Conservation (phyloP, 495 filamentous ascomycete genomes). For the Trypethelium eluteriae region DNA sequence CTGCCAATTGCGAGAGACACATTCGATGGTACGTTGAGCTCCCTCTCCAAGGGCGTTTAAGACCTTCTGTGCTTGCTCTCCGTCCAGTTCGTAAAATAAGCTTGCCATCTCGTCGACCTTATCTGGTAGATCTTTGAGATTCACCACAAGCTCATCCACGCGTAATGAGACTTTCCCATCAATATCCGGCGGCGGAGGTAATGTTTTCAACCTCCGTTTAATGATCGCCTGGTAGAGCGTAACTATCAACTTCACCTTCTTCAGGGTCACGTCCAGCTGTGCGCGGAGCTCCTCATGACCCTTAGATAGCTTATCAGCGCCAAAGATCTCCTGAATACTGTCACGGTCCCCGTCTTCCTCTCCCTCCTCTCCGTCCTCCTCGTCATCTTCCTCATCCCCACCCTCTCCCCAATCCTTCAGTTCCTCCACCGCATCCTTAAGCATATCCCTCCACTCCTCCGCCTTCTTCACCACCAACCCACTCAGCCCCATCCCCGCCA, state of each 20-base stretch:
- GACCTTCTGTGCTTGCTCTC: constrained; percentile 25
- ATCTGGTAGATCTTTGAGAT: constrained; percentile 40
- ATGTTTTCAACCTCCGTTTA: constrained; percentile 52
- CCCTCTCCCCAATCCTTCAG: constrained; percentile 64
- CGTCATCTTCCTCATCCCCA: constrained; percentile 43
- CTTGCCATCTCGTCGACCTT: constrained; percentile 42
- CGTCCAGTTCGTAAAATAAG: constrained; percentile 47
- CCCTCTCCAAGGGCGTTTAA: constrained; percentile 27
- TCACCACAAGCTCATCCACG: constrained; percentile 37
- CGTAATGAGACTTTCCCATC: constrained; percentile 7
- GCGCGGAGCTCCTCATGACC: constrained; percentile 49
- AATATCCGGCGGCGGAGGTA: constrained; percentile 26
- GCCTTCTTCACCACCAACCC: constrained; percentile 39
- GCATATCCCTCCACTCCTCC: constrained; percentile 52
- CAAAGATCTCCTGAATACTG: constrained; percentile 44
- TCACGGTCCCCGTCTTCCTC: constrained; percentile 38
- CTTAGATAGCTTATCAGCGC: constrained; percentile 46
- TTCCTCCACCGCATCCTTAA: constrained; percentile 76
- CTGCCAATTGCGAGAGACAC: constrained; percentile 27
- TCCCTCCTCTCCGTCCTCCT: constrained; percentile 42
- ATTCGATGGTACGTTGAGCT: constrained; percentile 22
- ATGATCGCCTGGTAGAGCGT: constrained; percentile 53
- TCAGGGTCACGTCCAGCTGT: constrained; percentile 50
- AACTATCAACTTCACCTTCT: constrained; percentile 49
- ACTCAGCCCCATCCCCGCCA: constrained; percentile 55